phyloP scores from a whole-genome alignment of 495 filamentous ascomycete genomes.

The Trichocladium uniseriatum region DNA sequence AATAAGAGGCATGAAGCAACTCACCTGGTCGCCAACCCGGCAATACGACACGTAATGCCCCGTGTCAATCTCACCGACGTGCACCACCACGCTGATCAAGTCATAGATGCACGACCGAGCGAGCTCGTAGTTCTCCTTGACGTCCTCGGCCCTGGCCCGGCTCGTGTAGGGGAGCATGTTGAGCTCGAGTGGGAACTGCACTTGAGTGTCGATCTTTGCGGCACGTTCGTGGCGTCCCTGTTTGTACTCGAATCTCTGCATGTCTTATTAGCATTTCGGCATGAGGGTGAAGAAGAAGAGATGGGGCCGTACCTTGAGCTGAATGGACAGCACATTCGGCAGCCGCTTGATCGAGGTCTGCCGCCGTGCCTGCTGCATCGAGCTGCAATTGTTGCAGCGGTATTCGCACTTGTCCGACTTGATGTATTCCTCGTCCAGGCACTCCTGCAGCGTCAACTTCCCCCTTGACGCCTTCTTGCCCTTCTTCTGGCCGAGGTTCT shows the following conservation, averaged over 20 bases:
- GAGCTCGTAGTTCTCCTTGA: conserved; percentile 38
- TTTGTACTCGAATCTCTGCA: conserved; percentile 70
- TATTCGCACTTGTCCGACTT: conserved; percentile 70
- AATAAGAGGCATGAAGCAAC: no score
- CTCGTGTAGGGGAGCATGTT: conserved; percentile 85
- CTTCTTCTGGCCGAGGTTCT: conserved; percentile 46
- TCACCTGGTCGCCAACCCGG: conserved; percentile 63
- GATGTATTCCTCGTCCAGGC: conserved; percentile 72
- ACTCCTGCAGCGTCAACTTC: conserved; percentile 58
- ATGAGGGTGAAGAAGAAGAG: background rate
- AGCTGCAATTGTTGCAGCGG: conserved; percentile 66
- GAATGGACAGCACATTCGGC: conserved; percentile 81
- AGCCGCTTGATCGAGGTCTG: conserved; percentile 69
- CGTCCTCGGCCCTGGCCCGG: conserved; percentile 36
- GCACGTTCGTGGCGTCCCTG: conserved; percentile 47
- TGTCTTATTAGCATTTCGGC: background rate
- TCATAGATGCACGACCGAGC: conserved; percentile 61
- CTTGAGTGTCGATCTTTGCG: conserved; percentile 70
- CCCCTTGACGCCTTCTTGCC: conserved; percentile 29
- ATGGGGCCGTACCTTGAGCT: conserved; percentile 66
- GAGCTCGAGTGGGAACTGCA: conserved; percentile 75
- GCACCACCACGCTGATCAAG: conserved; percentile 74
- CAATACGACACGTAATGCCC: conserved; percentile 87
- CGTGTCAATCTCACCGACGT: conserved; percentile 77
- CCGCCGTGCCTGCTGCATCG: conserved; percentile 64